Evolutionary conservation across 2,329 filamentous ascomycete genomes (phyloP), one percentile per base, ranked within the genome.

Genomic region (Apiospora koreana): DNA sequence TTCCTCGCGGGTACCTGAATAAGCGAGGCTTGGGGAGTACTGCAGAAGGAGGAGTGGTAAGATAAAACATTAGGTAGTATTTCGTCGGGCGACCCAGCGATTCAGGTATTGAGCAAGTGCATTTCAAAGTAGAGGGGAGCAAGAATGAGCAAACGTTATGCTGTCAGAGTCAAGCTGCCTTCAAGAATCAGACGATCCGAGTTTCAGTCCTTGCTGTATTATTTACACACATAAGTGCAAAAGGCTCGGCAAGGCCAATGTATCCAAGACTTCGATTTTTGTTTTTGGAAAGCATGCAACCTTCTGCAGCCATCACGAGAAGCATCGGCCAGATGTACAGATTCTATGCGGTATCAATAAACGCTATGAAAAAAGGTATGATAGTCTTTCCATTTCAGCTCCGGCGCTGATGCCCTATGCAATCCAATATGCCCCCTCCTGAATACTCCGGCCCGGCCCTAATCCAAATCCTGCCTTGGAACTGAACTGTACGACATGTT

Each of bases 291-390:
- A 23, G 65, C 16, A 10, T 46, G 23, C 25, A 67, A 14, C 16
- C 38, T 4, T 5, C 25, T 14, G n/a, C 65, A 21, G n/a, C 14
- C 21, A 67, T 46, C 18, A 42, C 42, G 7, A 14, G 18, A 62
- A n/a, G 31, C 8, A 31, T 12, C 31, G 54, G 25, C 9, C 21
- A 46, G 4, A 35, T 28, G 65, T 35, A 35, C 31, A 38, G 31
- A 62, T 46, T 67, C 65, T 67, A 67, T 67, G 42, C 42, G 65
- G 65, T 46, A 67, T 67, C 65, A 46, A 67, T 67, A 67, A 43
- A 45, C 65, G 65, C 65, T 67, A 43, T 46, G 12, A 42, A 67
- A 67, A 67, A 31, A 21, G 9, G 45, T 31, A 46, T 46, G 21
- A 38, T 38, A 31, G 10, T 62, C 31, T 62, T 38, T 62, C 31